phyloP scores from a whole-genome alignment of 371 early-diverging fungal species.

The Mortierella sp. region DNA sequence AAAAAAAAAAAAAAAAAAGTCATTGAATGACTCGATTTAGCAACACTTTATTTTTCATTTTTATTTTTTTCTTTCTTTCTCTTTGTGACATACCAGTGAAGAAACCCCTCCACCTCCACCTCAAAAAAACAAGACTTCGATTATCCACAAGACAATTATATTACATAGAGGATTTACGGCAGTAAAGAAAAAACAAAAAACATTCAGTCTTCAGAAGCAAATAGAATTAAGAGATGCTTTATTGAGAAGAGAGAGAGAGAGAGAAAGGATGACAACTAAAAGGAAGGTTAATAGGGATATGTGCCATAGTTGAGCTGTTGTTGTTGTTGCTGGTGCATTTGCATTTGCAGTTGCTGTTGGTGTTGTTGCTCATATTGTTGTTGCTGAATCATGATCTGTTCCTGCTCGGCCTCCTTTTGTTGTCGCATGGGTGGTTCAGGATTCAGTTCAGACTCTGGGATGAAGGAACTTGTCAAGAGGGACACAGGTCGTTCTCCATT shows the following conservation, averaged over 20 bases:
- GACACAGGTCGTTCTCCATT: conserved; percentile 23
- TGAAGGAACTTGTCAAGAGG: conserved; percentile 35
- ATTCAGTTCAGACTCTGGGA: conserved; percentile 15
- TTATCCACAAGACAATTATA: no score
- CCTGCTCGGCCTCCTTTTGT: conserved; percentile 11
- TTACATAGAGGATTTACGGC: no score
- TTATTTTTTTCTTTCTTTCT: no score
- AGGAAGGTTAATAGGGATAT: conserved; percentile 10
- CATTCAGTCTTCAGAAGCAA: no score
- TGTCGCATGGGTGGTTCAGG: not conserved
- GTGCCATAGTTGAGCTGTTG: conserved; percentile 27
- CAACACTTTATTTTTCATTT: no score
- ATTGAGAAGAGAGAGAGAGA: no score
- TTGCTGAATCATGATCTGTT: not conserved
- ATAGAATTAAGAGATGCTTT: no score
- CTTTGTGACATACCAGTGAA: no score
- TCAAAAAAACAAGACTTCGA: no score
- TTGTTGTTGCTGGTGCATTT: conserved; percentile 30
- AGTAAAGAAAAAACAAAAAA: not conserved
- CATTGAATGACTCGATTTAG: no score
- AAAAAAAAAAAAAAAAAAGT: not conserved
- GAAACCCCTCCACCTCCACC: no score
- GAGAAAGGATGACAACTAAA: no score
- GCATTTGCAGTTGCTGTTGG: conserved; percentile 25
- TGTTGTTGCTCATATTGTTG: conserved; percentile 24